A percentile compares a stretch with the other conserved stretches of the same genome.
Evolutionary conservation across 768 basidiomycete genomes (phyloP).

Genomic region (Tricholoma bakamatsutake): DNA sequence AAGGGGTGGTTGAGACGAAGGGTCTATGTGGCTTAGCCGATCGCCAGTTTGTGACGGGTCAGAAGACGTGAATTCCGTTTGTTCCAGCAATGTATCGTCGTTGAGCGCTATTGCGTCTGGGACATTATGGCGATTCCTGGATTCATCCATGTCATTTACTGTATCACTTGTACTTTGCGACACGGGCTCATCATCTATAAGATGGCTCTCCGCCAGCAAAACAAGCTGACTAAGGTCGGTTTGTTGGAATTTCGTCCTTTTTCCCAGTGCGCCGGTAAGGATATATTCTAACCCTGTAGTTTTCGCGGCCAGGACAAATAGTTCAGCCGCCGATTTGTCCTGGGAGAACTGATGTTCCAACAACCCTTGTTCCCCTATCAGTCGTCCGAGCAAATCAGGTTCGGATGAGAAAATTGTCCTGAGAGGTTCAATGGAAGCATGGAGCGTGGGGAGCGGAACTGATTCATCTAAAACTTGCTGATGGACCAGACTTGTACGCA

Average conservation of each 20-base stretch:
- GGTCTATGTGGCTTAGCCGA: conserved; percentile 67
- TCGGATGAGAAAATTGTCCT: conserved; percentile 35
- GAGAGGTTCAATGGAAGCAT: conserved; percentile 38
- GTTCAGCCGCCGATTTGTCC: conserved; percentile 72
- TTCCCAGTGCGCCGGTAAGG: conserved; percentile 89
- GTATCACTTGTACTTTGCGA: conserved; percentile 5
- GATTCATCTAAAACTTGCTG: conserved; percentile 83
- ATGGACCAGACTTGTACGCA: conserved; percentile 70
- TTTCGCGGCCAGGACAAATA: conserved; percentile 72
- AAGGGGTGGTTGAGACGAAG: conserved; percentile 76
- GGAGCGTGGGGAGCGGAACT: conserved; percentile 46
- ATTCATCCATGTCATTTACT: conserved; percentile 3
- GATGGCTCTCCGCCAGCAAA: conserved; percentile 82
- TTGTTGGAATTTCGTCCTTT: conserved; percentile 90
- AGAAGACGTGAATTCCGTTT: conserved; percentile 85
- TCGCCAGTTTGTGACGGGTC: conserved; percentile 39
- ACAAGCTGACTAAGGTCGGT: conserved; percentile 85
- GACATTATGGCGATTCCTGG: conserved; percentile 25
- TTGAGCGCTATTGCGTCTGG: conserved; percentile 85
- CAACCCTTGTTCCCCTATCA: conserved; percentile 73
- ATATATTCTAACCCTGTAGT: conserved; percentile 81
- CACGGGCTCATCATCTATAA: conserved; percentile 27
- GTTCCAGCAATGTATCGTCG: conserved; percentile 94
- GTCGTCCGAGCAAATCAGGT: conserved; percentile 59
- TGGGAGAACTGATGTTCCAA: conserved; percentile 70